phyloP scores from a whole-genome alignment of 176 grass and related monocot genomes.

The Leersia perrieri region DNA sequence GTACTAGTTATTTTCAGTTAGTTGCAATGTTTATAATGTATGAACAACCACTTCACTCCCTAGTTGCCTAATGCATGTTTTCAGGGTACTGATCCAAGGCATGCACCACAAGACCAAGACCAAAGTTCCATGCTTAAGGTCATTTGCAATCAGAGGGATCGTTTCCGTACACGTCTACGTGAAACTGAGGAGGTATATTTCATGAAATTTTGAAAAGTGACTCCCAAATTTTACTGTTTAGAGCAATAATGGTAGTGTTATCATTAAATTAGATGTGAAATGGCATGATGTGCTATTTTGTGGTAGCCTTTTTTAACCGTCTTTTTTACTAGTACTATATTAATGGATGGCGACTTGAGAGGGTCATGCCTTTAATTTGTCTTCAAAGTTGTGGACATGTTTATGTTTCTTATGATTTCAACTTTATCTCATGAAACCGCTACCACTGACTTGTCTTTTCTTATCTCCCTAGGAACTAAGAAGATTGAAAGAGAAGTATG shows the following conservation, averaged over 20 bases:
- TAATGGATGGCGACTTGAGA: neutral
- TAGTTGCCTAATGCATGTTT: neutral
- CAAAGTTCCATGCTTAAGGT: slow-evolving; percentile 99
- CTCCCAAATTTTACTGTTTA: slow-evolving; percentile 8
- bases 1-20: slow-evolving; percentile 21
- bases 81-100: slow-evolving; percentile 84
- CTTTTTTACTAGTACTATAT: neutral
- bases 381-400: slow-evolving; percentile 1
- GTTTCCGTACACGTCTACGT: slow-evolving; percentile 79
- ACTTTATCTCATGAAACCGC: slow-evolving; percentile 1
- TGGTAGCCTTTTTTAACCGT: neutral
- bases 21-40: slow-evolving; percentile 1
- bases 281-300: neutral
- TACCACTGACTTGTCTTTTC: slow-evolving; percentile 16
- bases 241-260: neutral
- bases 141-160: slow-evolving; percentile 98
- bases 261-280: slow-evolving; percentile 4
- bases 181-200: slow-evolving; percentile 90
- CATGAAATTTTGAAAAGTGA: slow-evolving; percentile 4
- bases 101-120: slow-evolving; percentile 75
- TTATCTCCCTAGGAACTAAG: slow-evolving; percentile 75
- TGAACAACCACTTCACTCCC: neutral
- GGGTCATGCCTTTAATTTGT: slow-evolving; percentile 8
- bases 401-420: slow-evolving; percentile 10
- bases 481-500: slow-evolving; percentile 88